phyloP scores from a whole-genome alignment of 1,284 basidiomycete genomes.

The Ceratobasidium sp. region DNA sequence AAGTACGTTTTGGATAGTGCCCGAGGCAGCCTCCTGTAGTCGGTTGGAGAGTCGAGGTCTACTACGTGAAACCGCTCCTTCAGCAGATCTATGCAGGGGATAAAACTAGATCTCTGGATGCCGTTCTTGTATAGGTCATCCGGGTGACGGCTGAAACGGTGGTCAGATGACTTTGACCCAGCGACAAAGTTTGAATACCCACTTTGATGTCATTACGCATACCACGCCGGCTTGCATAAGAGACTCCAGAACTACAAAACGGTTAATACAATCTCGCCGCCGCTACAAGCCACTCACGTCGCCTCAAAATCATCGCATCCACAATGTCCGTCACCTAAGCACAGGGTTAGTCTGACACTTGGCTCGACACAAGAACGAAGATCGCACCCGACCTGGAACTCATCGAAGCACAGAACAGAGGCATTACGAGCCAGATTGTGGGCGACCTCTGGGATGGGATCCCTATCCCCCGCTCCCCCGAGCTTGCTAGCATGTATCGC shows the following conservation, averaged over 20 bases:
- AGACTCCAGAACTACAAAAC: constrained; percentile 88
- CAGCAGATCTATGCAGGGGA: constrained; percentile 94
- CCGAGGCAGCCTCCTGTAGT: constrained; percentile 91
- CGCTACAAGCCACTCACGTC: no score
- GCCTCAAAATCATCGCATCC: constrained; percentile 96
- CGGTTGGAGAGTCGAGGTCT: constrained; percentile 94
- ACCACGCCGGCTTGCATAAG: constrained; percentile 91
- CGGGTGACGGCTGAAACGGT: constrained; percentile 82
- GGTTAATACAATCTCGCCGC: no score
- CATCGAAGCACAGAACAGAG: constrained; percentile 93
- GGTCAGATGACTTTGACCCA: constrained; percentile 9
- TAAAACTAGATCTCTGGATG: constrained; percentile 95
- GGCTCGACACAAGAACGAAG: constrained; percentile 21
- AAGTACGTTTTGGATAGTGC: constrained; percentile 94
- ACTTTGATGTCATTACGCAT: constrained; percentile 98
- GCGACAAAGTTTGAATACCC: constrained; percentile 50
- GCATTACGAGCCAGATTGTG: constrained; percentile 88
- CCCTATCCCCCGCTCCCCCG: constrained; percentile 72
- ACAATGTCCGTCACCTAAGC: constrained; percentile 94
- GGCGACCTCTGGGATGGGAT: constrained; percentile 90
- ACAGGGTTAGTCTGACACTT: constrained; percentile 16
- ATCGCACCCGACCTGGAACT: constrained; percentile 82
- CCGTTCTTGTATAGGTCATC: constrained; percentile 99
- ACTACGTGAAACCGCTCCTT: constrained; percentile 88
- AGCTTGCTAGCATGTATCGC: constrained; percentile 84